Evolutionary conservation across 257 asterid species (phyloP), one percentile per base, ranked within the genome.

Genomic region (Solanum tacnaense): DNA sequence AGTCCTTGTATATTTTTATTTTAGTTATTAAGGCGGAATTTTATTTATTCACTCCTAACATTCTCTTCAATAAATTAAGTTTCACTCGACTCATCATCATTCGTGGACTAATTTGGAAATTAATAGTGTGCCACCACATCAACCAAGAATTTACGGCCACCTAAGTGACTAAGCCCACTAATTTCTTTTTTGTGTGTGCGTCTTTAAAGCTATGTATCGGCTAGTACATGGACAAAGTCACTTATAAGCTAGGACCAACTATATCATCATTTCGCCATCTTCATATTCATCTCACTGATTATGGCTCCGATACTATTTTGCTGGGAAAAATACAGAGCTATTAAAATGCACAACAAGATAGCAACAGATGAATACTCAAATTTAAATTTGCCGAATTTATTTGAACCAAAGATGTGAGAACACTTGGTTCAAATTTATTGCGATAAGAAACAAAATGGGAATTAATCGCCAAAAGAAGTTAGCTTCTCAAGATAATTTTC

Each of bases 321-420:
- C 9, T 29, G 23, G 0, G 0, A 27, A 13, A 6, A 29, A 70
- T 10, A 12, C 4, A 29, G 0, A 4, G 18, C 5, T 29, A 29
- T 18, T 56, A 70, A 70, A 68, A 0, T 29, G 1, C 38, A 13
- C 6, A 5, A 70, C 0, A 13, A 70, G 11, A 13, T 70, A 29
- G 4, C 11, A 29, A 29, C 0, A 1, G 1, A 68, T 0, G 0
- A 52, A 16, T 68, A 68, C 10, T 11, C 38, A 27, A 68, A 27
- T 68, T n/a, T 65, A 11, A 65, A 65, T 13, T 65, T 12, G 0
- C 0, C 0, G 0, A 65, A 65, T 65, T 27, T 65, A 25, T 65
- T 67, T 67, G 73, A 67, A 67, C 20, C 8, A 62, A 9, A 62
- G 2, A 62, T 8, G 27, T 58, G 11, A 21, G 12, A 58, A 58